Evolutionary conservation across 1,139 yeast genomes (phyloP).

Genomic region (Arxiozyma slooffiae): DNA sequence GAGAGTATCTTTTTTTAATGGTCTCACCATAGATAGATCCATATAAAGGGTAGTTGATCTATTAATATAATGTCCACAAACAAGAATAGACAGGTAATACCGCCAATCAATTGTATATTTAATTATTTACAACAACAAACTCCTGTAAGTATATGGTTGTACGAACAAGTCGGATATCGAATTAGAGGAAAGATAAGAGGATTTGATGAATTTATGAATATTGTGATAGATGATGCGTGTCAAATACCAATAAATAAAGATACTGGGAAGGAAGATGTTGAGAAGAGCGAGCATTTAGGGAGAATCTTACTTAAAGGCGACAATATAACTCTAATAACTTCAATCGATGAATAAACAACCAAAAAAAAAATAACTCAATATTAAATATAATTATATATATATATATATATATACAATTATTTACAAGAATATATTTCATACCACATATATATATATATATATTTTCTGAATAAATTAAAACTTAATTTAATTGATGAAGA

Average conservation of each 20-base stretch:
- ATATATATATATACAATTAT: not conserved
- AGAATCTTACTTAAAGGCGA: slow-evolving; percentile 83
- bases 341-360: slow-evolving; percentile 16
- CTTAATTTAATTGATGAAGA: not conserved
- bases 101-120: slow-evolving; percentile 87
- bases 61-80: slow-evolving; percentile 7
- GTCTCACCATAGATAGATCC: too few species aligned
- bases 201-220: slow-evolving; percentile 95
- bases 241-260: slow-evolving; percentile 43
- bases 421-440: slow-evolving; percentile 2
- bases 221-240: slow-evolving; percentile 83
- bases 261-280: slow-evolving; percentile 24
- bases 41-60: too few species aligned
- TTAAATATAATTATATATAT: not conserved
- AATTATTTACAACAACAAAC: slow-evolving; percentile 76
- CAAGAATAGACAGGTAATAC: slow-evolving; percentile 35
- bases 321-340: slow-evolving; percentile 73
- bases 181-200: slow-evolving; percentile 81
- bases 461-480: too few species aligned
- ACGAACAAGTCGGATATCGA: slow-evolving; percentile 68
- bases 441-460: too few species aligned
- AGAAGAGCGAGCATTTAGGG: slow-evolving; percentile 42
- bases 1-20: too few species aligned
- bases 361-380: not conserved
- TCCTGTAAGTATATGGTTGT: slow-evolving; percentile 76